Conservation (phyloP, 306 rosid genomes). For the Psophocarpus tetragonolobus region DNA sequence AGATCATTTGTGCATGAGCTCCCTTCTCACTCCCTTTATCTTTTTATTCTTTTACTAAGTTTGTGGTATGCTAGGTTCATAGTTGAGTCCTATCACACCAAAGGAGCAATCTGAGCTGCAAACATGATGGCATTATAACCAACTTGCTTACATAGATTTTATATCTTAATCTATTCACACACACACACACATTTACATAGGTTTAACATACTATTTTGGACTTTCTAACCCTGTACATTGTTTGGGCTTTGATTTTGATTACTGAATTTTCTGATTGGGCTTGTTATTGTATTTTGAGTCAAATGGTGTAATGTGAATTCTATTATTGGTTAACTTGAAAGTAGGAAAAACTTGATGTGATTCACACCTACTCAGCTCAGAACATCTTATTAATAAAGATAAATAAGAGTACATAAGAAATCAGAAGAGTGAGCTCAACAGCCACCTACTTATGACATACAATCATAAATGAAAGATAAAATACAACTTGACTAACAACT, state of each 20-base stretch:
- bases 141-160: not conserved
- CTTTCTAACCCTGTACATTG: not conserved
- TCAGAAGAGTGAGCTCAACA: too few relatives aligned
- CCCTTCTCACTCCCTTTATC: not conserved
- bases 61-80: not conserved
- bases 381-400: too few relatives aligned
- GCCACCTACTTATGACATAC: too few relatives aligned
- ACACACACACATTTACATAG: not conserved
- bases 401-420: too few relatives aligned
- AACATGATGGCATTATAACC: not conserved
- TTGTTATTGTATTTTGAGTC: not conserved
- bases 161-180: not conserved
- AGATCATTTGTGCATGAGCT: not conserved
- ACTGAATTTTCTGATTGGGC: not conserved
- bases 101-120: not conserved
- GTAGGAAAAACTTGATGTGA: too few relatives aligned
- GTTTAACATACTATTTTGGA: not conserved
- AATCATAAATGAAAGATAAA: too few relatives aligned
- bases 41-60: not conserved
- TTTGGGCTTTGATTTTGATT: constrained; percentile 11
- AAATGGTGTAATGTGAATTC: not conserved
- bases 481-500: too few relatives aligned
- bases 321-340: too few relatives aligned
- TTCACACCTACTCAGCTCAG: too few relatives aligned
- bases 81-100: not conserved